Evolutionary conservation across 345 rosid species (phyloP), one percentile per base, ranked within the genome.

Genomic region (Arabis hirsuta): DNA sequence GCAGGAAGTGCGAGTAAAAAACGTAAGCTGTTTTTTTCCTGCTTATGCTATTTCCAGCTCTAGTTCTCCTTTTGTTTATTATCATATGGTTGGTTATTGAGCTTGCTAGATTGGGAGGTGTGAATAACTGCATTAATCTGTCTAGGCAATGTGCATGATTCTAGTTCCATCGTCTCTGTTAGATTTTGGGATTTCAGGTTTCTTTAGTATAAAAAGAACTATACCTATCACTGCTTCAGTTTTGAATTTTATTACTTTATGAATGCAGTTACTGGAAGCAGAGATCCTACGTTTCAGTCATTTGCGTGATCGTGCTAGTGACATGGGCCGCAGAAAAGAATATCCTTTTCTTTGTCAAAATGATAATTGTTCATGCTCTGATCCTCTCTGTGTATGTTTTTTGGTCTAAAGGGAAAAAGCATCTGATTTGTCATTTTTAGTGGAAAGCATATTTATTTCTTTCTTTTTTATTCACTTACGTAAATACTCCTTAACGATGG

Each of bases 271-370:
- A 83, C 73, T 96, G 83, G 97, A 96, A 52, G 67, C 96, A 39
- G 99, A 96, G 88, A 84, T 86, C 68, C 69, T 88, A 55, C 94
- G 98, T 46, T 77, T 86, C 66, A 83, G 87, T 80, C 99, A 96
- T 85, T 92, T 96, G 57, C 91, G 99, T 69, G 99, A 96, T 86
- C 98, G 99, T 77, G 99, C 98, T 19, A 96, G 99, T 82, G 99
- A 96, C 55, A 72, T 81, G 84, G 99, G 99, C 26, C 90, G 78
- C 29, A 85, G 95, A 73, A 96, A 96, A 80, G 95, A 92, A 92
- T 96, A 96, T 96, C 99, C 99, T 96, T 91, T 75, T 71, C 11
- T 65, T 59, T 16, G 32, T 59, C 7, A 53, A 50, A 48, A 65
- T 66, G 20, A 57, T 44, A 31, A 58, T 71, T 48, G 7, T 5